Conservation (phyloP, 441 rosid genomes). For the Bocquillonia castaneifolia region DNA sequence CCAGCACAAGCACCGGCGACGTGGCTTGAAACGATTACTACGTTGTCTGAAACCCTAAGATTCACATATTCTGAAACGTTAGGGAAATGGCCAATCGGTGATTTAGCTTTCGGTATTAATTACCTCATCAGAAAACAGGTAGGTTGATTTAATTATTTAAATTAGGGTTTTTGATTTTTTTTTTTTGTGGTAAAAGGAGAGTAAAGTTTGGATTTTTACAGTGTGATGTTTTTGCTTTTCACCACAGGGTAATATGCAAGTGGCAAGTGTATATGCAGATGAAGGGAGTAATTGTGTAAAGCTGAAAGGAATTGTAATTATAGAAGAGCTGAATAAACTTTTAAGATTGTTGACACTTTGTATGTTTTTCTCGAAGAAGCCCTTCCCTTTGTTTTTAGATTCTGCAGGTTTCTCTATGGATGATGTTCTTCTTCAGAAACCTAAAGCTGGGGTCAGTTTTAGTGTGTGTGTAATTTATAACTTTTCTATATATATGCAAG, state of each 20-base stretch:
- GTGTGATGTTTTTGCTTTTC: neutral
- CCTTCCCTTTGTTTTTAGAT: constrained; percentile 80
- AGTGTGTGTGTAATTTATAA: neutral
- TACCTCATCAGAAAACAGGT: constrained; percentile 87
- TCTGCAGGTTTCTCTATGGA: constrained; percentile 61
- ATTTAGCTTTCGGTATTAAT: constrained; percentile 92
- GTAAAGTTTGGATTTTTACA: neutral
- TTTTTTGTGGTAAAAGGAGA: neutral
- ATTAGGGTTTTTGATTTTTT: neutral
- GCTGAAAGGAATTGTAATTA: constrained; percentile 59
- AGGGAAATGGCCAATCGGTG: constrained; percentile 95
- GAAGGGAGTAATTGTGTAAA: constrained; percentile 61
- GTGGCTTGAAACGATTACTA: constrained; percentile 75
- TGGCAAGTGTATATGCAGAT: constrained; percentile 81
- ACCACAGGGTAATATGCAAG: constrained; percentile 62
- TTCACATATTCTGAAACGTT: constrained; percentile 90
- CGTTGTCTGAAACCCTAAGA: constrained; percentile 77
- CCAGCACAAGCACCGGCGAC: constrained; percentile 95
- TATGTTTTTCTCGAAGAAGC: constrained; percentile 87
- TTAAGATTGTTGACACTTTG: constrained; percentile 74
- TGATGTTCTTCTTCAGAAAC: constrained; percentile 84
- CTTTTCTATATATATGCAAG: neutral
- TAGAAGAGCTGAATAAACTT: constrained; percentile 48
- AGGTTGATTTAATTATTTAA: neutral
- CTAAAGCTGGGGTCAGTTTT: constrained; percentile 85